Conservation (phyloP, 78 protist genomes). For the Guillardia theta region DNA sequence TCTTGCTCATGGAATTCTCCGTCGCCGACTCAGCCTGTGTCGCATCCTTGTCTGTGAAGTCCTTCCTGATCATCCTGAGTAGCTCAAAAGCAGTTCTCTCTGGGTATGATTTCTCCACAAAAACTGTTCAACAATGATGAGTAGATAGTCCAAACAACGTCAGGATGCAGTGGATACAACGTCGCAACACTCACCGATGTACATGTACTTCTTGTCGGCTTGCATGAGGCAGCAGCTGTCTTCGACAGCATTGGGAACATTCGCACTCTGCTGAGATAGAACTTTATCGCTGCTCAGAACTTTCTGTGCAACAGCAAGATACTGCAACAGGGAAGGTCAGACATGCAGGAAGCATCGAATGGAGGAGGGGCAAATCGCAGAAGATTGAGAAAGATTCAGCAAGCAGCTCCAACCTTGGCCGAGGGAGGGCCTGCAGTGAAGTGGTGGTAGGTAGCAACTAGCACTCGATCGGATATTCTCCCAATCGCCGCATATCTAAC, state of each 20-base stretch:
- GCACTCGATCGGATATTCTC: not conserved
- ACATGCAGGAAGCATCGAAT: no score
- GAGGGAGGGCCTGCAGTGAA: not conserved
- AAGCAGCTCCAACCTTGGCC: not conserved
- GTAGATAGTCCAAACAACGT: not conserved
- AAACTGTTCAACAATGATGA: not conserved
- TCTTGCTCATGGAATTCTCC: constrained; percentile 11
- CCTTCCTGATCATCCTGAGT: not conserved
- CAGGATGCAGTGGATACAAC: not conserved
- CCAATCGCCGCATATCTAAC: not conserved
- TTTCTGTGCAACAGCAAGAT: not conserved
- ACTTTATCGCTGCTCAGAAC: constrained; percentile 15
- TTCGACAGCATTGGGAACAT: not conserved
- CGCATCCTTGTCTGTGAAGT: not conserved
- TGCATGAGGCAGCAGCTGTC: not conserved
- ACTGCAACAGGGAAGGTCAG: not conserved
- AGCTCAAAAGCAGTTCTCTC: constrained; percentile 3
- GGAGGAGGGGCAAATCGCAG: no score
- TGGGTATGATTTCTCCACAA: not conserved
- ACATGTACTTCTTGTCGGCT: not conserved
- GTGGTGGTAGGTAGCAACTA: not conserved
- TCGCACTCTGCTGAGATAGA: not conserved
- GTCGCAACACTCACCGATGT: not conserved
- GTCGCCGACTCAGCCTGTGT: not conserved
- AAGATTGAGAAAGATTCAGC: no score